Percentiles rank a stretch among this genome's conserved stretches.
Conservation (phyloP, 2,329 filamentous ascomycete genomes). For the Bipolaris zeicola region DNA sequence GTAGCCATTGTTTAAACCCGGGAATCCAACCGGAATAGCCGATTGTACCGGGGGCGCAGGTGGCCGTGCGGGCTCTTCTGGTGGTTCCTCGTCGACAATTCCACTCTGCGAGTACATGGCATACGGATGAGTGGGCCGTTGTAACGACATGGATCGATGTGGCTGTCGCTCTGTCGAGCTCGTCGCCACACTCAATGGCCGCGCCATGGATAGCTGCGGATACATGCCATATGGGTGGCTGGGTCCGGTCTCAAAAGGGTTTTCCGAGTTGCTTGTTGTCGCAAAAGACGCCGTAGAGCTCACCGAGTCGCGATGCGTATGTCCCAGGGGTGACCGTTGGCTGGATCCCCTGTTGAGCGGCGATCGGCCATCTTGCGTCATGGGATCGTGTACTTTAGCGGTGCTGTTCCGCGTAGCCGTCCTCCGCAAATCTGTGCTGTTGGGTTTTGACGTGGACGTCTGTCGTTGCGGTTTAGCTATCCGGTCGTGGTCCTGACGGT, state of each 20-base stretch:
- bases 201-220: slow-evolving; percentile 65
- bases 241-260: slow-evolving; percentile 74
- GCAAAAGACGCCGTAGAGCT: slow-evolving; percentile 51
- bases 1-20: slow-evolving; percentile 68
- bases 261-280: slow-evolving; percentile 56
- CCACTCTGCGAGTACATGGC: slow-evolving; percentile 84
- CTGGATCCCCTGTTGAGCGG: slow-evolving; percentile 32
- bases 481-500: slow-evolving; percentile 34
- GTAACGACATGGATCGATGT: slow-evolving; percentile 63
- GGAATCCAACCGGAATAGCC: slow-evolving; percentile 74
- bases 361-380: slow-evolving; percentile 30
- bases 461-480: slow-evolving; percentile 32
- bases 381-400: slow-evolving; percentile 38
- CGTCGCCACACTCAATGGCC: slow-evolving; percentile 71
- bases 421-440: slow-evolving; percentile 33
- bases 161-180: slow-evolving; percentile 68
- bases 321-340: slow-evolving; percentile 34
- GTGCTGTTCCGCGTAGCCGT: slow-evolving; percentile 47
- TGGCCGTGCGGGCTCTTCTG: slow-evolving; percentile 28
- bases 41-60: slow-evolving; percentile 49
- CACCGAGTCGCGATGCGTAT: slow-evolving; percentile 41
- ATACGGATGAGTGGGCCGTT: slow-evolving; percentile 82
- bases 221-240: slow-evolving; percentile 89
- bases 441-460: slow-evolving; percentile 28
- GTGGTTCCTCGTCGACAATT: slow-evolving; percentile 53